A percentile compares a stretch with the other conserved stretches of the same genome.
These are phyloP conservation scores for Corynascus novoguineensis DNA, from an alignment of 495 filamentous ascomycete genomes.

Conservation along the genomic window DNA sequence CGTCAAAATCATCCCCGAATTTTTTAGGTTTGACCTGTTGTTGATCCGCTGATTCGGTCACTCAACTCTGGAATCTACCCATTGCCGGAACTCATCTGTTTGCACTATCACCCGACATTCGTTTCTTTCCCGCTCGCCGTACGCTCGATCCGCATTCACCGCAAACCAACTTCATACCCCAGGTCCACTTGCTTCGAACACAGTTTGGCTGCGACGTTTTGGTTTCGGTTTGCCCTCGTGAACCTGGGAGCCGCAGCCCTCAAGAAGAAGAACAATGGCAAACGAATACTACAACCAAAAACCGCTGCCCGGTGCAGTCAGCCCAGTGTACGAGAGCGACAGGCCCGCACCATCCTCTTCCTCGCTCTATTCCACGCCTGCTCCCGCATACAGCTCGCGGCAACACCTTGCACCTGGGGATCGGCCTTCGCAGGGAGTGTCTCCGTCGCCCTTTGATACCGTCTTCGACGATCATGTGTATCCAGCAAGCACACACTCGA, in stretches of 20 bases:
- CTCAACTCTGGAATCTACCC: not conserved
- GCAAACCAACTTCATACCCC: not conserved
- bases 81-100: not conserved
- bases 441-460: slow-evolving; percentile 44
- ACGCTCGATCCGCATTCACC: not conserved
- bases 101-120: not conserved
- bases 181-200: not conserved
- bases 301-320: slow-evolving; percentile 33
- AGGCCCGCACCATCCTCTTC: slow-evolving; percentile 42
- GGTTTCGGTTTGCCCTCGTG: slow-evolving; percentile 1
- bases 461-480: slow-evolving; percentile 60
- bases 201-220: not conserved
- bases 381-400: slow-evolving; percentile 30
- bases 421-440: slow-evolving; percentile 19
- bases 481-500: slow-evolving; percentile 44
- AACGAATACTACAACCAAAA: slow-evolving; percentile 71
- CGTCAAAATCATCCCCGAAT: slow-evolving; percentile 23
- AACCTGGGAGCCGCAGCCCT: not conserved
- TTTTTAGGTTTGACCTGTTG: not conserved
- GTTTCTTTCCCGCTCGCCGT: not conserved
- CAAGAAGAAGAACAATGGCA: slow-evolving; percentile 55
- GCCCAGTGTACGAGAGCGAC: slow-evolving; percentile 29
- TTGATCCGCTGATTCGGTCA: not conserved
- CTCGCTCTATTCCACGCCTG: slow-evolving; percentile 24
- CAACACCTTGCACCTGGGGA: slow-evolving; percentile 25